Evolutionary conservation across 2,329 filamentous ascomycete species (phyloP).

Genomic region (Alternaria gansuensis): DNA sequence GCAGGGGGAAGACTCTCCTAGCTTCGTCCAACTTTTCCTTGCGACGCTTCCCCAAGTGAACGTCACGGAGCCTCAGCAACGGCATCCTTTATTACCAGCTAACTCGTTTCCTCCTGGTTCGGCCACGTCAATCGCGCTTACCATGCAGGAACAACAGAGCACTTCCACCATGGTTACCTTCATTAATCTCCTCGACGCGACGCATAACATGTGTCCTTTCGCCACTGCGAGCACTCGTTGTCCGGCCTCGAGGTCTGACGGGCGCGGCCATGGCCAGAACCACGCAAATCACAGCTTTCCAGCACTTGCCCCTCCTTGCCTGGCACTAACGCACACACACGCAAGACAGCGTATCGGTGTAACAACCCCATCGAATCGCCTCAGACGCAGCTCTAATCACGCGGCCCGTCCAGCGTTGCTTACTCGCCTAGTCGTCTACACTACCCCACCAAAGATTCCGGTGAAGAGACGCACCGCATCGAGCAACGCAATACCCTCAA

Average conservation of each 20-base stretch:
- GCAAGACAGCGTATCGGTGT: slow-evolving; percentile 49
- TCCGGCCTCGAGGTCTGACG: slow-evolving; percentile 33
- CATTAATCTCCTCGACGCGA: slow-evolving; percentile 40
- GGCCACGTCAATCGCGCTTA: slow-evolving; percentile 49
- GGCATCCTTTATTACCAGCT: slow-evolving; percentile 23
- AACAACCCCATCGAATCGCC: slow-evolving; percentile 39
- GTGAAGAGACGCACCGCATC: slow-evolving; percentile 38
- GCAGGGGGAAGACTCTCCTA: slow-evolving; percentile 30
- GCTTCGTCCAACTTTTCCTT: slow-evolving; percentile 23
- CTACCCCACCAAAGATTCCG: slow-evolving; percentile 36
- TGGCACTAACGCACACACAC: slow-evolving; percentile 35
- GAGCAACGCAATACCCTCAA: slow-evolving; percentile 22
- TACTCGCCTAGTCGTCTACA: slow-evolving; percentile 26
- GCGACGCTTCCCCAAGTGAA: slow-evolving; percentile 20
- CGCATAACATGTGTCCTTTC: slow-evolving; percentile 40
- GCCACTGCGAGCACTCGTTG: slow-evolving; percentile 33
- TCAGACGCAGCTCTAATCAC: slow-evolving; percentile 33
- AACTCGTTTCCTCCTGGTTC: slow-evolving; percentile 29
- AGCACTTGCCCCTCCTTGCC: slow-evolving; percentile 32
- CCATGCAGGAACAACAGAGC: slow-evolving; percentile 52
- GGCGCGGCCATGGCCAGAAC: slow-evolving; percentile 20
- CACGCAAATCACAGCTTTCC: slow-evolving; percentile 38
- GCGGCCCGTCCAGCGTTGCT: slow-evolving; percentile 35
- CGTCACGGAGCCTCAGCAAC: slow-evolving; percentile 28
- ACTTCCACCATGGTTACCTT: slow-evolving; percentile 35